Conservation (phyloP, 2,329 filamentous ascomycete genomes). For the Colletotrichum salicis region DNA sequence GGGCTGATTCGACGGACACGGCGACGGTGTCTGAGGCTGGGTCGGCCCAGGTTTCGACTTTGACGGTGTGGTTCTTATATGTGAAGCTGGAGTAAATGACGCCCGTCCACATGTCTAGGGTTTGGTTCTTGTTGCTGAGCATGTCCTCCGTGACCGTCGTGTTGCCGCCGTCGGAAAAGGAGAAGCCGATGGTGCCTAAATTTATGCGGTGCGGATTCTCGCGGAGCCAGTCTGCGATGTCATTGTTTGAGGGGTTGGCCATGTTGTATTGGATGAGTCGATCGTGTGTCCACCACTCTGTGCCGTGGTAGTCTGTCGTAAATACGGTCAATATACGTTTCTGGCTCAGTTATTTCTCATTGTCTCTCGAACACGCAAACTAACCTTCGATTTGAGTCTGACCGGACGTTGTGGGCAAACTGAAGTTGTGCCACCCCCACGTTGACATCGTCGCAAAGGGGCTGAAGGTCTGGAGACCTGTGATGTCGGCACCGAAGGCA, state of each 20-base stretch:
- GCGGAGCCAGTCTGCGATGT: conserved; percentile 56
- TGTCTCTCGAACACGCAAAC: background rate
- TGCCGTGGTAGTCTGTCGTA: conserved; percentile 49
- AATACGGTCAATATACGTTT: background rate
- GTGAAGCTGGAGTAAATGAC: conserved; percentile 55
- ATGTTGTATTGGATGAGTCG: conserved; percentile 54
- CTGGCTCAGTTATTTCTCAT: background rate
- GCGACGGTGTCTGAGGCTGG: conserved; percentile 58
- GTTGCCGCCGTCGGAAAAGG: conserved; percentile 48
- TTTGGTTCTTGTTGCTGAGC: conserved; percentile 52
- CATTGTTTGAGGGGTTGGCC: conserved; percentile 51
- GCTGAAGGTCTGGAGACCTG: conserved; percentile 58
- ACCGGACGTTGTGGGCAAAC: conserved; percentile 53
- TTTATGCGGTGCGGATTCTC: conserved; percentile 64
- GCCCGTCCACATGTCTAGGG: conserved; percentile 60
- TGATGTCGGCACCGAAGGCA: conserved; percentile 59
- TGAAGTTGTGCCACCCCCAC: conserved; percentile 63
- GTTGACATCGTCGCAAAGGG: conserved; percentile 59
- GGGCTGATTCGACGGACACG: conserved; percentile 52
- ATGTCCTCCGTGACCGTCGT: conserved; percentile 46
- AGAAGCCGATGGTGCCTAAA: conserved; percentile 58
- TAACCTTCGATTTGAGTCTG: conserved; percentile 37
- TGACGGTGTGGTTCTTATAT: conserved; percentile 50
- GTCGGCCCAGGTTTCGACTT: conserved; percentile 57
- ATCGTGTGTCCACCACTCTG: conserved; percentile 56